Conservation (phyloP, 2,329 filamentous ascomycete species). For the Gyromitra esculenta region DNA sequence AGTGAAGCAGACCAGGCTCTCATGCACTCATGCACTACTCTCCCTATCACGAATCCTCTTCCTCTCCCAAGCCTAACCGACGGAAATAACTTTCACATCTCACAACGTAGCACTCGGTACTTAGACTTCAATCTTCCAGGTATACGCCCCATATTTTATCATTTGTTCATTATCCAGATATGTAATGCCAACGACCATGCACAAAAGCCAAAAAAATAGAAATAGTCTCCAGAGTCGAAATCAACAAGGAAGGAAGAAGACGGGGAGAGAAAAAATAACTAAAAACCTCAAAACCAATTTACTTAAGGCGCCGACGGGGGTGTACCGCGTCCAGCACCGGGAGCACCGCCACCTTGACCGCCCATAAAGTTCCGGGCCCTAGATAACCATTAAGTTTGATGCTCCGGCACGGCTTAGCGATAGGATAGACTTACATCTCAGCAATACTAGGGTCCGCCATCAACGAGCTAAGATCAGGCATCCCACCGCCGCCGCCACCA, state of each 20-base stretch:
- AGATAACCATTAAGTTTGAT: neutral
- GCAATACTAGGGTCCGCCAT: slow-evolving; percentile 94
- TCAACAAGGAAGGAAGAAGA: neutral
- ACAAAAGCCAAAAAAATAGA: slow-evolving; percentile 20
- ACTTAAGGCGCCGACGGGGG: slow-evolving; percentile 47
- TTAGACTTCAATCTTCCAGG: neutral
- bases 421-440: slow-evolving; percentile 77
- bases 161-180: slow-evolving; percentile 42
- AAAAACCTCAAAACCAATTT: neutral
- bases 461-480: slow-evolving; percentile 84
- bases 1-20: neutral
- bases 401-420: slow-evolving; percentile 3
- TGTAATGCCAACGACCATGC: slow-evolving; percentile 24
- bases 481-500: slow-evolving; percentile 69
- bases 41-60: no score
- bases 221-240: slow-evolving; percentile 12
- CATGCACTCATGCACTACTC: no score
- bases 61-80: no score
- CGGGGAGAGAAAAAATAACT: neutral
- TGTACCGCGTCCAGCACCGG: slow-evolving; percentile 58
- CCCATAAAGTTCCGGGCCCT: slow-evolving; percentile 51
- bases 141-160: slow-evolving; percentile 26
- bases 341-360: slow-evolving; percentile 48
- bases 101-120: neutral
- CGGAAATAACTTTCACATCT: neutral